A percentile compares a stretch with the other conserved stretches of the same genome.
phyloP scores from a whole-genome alignment of 2,329 filamentous ascomycete species.

The Ceratocystis variospora region DNA sequence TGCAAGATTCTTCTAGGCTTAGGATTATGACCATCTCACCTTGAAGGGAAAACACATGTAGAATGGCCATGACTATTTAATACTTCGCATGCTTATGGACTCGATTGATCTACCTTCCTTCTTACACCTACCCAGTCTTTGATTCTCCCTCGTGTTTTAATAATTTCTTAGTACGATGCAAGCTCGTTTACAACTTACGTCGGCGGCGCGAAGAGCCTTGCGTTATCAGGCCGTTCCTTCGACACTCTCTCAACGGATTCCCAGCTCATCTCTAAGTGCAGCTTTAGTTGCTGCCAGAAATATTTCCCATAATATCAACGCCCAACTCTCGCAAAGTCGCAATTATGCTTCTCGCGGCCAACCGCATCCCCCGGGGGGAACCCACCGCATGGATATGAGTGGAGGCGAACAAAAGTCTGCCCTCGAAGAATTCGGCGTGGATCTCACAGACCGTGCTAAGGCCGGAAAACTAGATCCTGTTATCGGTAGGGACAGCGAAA shows the following conservation, averaged over 20 bases:
- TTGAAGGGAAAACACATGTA: conserved; percentile 12
- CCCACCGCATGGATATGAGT: conserved; percentile 83
- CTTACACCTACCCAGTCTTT: background rate
- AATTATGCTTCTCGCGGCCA: conserved; percentile 51
- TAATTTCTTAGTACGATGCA: conserved; percentile 26
- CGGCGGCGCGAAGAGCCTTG: conserved; percentile 27
- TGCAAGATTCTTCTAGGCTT: background rate
- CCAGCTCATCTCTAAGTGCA: conserved; percentile 18
- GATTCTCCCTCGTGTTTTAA: conserved; percentile 1
- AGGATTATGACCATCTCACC: background rate
- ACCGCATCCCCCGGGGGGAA: conserved; percentile 80
- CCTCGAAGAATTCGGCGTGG: conserved; percentile 79
- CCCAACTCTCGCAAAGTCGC: conserved; percentile 26
- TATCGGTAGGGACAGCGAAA: conserved; percentile 82
- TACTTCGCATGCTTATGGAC: background rate
- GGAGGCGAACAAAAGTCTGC: conserved; percentile 67
- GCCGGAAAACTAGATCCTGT: conserved; percentile 90
- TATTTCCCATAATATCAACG: conserved; percentile 20
- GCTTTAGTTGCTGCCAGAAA: conserved; percentile 27
- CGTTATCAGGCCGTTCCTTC: conserved; percentile 5
- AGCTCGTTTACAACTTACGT: conserved; percentile 30
- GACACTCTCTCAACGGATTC: background rate
- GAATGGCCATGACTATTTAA: conserved; percentile 7
- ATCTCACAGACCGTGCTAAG: conserved; percentile 71
- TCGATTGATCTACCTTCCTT: background rate